Base-by-base conservation (phyloP, 768 basidiomycete genomes). In the Lactarius quietus region DNA sequence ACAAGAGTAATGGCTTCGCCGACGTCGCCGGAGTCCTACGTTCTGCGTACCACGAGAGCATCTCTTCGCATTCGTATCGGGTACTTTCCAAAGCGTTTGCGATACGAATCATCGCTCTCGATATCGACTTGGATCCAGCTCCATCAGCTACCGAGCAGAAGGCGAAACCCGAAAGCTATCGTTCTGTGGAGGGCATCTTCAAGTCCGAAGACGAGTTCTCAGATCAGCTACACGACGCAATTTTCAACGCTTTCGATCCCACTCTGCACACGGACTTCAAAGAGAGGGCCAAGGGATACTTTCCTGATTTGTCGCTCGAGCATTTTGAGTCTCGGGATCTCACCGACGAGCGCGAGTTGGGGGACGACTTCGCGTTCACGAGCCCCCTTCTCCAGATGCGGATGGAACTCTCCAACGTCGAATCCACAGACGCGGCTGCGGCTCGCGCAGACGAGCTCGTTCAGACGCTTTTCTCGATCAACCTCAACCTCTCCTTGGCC, bases 401-500 rank as follows among this genome's bases (percentile, higher is more conserved):
- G 20, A 77, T 92, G 54, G 82, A 82, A 36, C 84, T 82, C 0
- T 86, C 82, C 71, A 73, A 74, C 9, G 60, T 65, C 48, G 58
- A 69, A 31, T 60, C 70, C 38, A 75, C 73, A 9, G 75, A 78
- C 15, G 78, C 83, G 39, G 80, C 81, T 69, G 74, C 77, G 0
- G 79, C 80, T 6, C 77, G 75, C 14, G 75, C 78, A 1, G 81
- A 85, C 14, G 76, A 76, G 6, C 77, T 85, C 17, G 83, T 90
- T 68, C 84, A 81, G 57, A 81, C 82, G 38, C 76, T 93, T 3
- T 78, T 84, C 56, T 85, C 87, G 1, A 85, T 95, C 74, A 97
- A 97, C 74, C 82, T 94, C 69, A 95, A 95, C 72, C 82, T 95
- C 56, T 95, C 93, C 1, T 78, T 97, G 43, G 80, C 90, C 26